A percentile compares a stretch with the other conserved stretches of the same genome.
These are phyloP conservation scores for Spathaspora sp. DNA, from an alignment of 805 yeast species.

Conservation along the genomic window DNA sequence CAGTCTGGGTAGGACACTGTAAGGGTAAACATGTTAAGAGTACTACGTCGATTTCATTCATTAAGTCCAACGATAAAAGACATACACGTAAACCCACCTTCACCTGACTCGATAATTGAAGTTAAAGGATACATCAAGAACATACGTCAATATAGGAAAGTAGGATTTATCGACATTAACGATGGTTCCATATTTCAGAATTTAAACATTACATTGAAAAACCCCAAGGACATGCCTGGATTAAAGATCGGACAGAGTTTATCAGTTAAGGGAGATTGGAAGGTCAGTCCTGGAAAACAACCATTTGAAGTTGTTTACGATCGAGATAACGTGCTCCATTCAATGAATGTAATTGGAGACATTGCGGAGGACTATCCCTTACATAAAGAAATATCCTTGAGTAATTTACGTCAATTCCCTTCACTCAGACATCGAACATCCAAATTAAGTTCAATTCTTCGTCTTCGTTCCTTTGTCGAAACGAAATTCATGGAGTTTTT, in stretches of 20 bases:
- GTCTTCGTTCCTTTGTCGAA: conserved; percentile 72
- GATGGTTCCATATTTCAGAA: conserved; percentile 68
- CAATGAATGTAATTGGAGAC: conserved; percentile 52
- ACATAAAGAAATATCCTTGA: conserved; percentile 68
- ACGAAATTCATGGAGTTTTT: conserved; percentile 52
- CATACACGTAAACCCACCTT: conserved; percentile 31
- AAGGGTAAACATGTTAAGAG: too few relatives aligned
- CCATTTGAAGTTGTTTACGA: conserved; percentile 26
- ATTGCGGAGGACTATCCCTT: conserved; percentile 69
- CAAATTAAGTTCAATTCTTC: conserved; percentile 52
- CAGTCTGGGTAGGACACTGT: too few relatives aligned
- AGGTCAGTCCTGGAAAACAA: conserved; percentile 29
- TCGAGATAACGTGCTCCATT: conserved; percentile 21
- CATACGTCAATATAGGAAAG: conserved; percentile 66
- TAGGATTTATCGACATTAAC: conserved; percentile 72
- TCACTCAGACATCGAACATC: conserved; percentile 73
- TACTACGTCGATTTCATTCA: too few relatives aligned
- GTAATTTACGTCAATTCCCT: conserved; percentile 69
- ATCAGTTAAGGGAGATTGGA: conserved; percentile 29
- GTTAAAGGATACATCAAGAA: conserved; percentile 68
- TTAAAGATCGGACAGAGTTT: conserved; percentile 48
- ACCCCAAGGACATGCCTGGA: conserved; percentile 21
- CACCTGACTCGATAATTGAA: conserved; percentile 30
- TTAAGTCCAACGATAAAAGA: conserved; percentile 20
- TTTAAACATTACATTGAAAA: conserved; percentile 46